Evolutionary conservation across 768 basidiomycete genomes (phyloP).

Genomic region (Pilatotrama ljubarskyi): DNA sequence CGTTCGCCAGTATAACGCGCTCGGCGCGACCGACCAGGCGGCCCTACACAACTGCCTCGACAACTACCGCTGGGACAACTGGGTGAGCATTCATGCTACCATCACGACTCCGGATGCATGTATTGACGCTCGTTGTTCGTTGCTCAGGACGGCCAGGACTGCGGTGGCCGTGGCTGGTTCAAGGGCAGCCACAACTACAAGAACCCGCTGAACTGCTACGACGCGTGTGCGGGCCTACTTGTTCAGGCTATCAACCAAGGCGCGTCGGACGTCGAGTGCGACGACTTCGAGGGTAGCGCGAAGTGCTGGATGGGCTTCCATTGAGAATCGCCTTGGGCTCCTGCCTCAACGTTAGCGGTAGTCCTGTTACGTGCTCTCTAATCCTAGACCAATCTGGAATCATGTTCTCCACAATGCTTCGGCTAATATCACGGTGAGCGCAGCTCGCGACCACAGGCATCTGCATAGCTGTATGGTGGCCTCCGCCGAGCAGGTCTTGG

Average conservation of each 20-base stretch:
- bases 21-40: background rate
- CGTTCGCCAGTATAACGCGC: background rate
- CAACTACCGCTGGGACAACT: background rate
- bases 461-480: no score
- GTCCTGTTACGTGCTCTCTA: no score
- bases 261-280: background rate
- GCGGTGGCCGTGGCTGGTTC: conserved; percentile 5
- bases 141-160: background rate
- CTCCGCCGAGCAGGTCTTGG: no score
- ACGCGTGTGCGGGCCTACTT: background rate
- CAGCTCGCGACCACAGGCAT: no score
- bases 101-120: no score
- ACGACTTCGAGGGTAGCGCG: background rate
- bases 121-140: background rate
- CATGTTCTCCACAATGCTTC: no score
- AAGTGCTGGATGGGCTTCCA: background rate
- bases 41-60: background rate
- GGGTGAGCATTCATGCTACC: background rate
- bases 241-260: background rate
- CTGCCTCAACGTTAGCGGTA: no score
- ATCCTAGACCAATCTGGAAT: no score
- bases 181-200: background rate
- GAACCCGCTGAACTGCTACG: background rate
- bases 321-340: background rate
- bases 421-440: no score